Base-by-base conservation (phyloP, 768 basidiomycete species). In the Lactarius psammicola region DNA sequence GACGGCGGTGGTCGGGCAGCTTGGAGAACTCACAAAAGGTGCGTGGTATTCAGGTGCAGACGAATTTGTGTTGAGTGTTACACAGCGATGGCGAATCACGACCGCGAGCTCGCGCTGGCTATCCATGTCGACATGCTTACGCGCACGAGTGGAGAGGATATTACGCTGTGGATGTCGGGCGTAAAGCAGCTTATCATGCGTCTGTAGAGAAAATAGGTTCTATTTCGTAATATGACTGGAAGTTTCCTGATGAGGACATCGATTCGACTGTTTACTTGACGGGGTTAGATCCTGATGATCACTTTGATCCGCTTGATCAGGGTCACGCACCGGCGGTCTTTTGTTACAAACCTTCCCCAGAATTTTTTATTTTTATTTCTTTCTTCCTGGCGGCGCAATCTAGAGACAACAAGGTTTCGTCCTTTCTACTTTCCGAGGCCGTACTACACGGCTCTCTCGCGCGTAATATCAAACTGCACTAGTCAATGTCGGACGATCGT, bases 111-210 rank as follows among this genome's bases (percentile, higher is more conserved):
- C 34, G 92, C 95, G 23, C 76, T 95, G 72, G 84, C 87, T 8
- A 86, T 95, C 65, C 95, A 98, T 72, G 87, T 95, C 31, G 90
- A 93, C 60, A 78, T 97, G 33, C 80, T 98, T 55, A 95, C 93
- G 2, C 79, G 82, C 56, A 88, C 90, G 59, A 83, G 86, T 63
- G 89, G 88, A 49, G 89, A 92, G 59, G 93, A 95, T 70, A 92
- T 95, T 73, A 87, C 85, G 1, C 72, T 90, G 62, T 90, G 87
- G 88, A 91, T 95, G 92, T 87, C 93, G 15, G 93, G 90, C 8
- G 77, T 96, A 64, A 96, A 96, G 76, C 92, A 94, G 74, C 76
- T 97, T 70, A 90, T 96, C 73, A 79, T 87, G 80, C 82, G 85
- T 70, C 71, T 92, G 76, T 91, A 66, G 60, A n/a, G 7, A 23